A percentile compares a stretch with the other conserved stretches of the same genome.
phyloP scores from a whole-genome alignment of 768 basidiomycete genomes.

The Pleurotus tuber-regium region DNA sequence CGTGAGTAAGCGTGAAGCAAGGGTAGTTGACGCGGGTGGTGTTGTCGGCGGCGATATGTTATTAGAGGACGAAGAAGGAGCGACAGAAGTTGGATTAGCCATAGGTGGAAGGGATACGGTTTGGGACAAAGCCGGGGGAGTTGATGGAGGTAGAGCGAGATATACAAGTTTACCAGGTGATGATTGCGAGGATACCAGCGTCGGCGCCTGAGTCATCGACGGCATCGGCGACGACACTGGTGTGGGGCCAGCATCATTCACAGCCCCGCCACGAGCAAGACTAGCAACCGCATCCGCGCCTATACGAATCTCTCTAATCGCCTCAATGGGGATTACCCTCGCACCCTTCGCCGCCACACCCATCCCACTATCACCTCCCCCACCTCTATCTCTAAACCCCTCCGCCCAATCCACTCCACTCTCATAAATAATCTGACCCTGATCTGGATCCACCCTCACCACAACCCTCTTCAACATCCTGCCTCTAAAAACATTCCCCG shows the following conservation, averaged over 20 bases:
- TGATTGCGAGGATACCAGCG: not conserved
- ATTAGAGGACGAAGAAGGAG: not conserved
- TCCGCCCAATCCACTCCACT: slow-evolving; percentile 42
- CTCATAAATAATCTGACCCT: slow-evolving; percentile 72
- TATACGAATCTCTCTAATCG: slow-evolving; percentile 83
- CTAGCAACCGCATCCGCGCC: slow-evolving; percentile 52
- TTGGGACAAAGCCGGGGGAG: not conserved
- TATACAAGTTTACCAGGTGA: not conserved
- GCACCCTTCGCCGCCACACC: slow-evolving; percentile 11
- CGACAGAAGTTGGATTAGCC: not conserved
- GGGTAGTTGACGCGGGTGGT: not conserved
- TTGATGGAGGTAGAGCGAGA: not conserved
- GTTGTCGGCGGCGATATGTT: not conserved
- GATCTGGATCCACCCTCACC: slow-evolving; percentile 74
- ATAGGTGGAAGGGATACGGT: not conserved
- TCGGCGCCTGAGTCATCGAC: not conserved
- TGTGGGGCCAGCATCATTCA: not conserved
- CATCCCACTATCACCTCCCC: slow-evolving; percentile 3
- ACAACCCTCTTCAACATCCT: slow-evolving; percentile 62
- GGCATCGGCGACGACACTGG: too few relatives aligned
- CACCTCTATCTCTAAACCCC: slow-evolving; percentile 55
- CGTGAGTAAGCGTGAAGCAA: not conserved
- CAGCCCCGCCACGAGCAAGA: not conserved
- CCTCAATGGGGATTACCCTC: slow-evolving; percentile 72
- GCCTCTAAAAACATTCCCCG: not conserved